phyloP scores from a whole-genome alignment of 1,139 yeast species.

The Scheffersomyces cryptocercus region DNA sequence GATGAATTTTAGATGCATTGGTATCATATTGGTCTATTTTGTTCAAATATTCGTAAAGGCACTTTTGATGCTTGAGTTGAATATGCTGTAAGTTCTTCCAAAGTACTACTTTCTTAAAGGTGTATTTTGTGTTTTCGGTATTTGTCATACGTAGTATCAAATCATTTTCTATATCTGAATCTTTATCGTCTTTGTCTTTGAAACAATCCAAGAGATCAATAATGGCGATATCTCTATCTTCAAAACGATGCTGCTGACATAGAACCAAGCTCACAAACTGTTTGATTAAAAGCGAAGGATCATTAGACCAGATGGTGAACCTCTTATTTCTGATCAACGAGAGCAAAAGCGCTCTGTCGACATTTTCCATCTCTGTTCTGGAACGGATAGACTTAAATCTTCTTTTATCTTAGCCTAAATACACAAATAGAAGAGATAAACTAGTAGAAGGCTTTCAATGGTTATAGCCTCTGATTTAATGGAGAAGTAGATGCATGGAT shows the following conservation, averaged over 20 bases:
- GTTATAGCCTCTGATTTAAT: too few relatives aligned
- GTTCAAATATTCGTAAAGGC: conserved; percentile 28
- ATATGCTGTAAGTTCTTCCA: conserved; percentile 28
- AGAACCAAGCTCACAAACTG: neutral
- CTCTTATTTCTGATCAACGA: conserved; percentile 6
- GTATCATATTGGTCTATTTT: conserved; percentile 34
- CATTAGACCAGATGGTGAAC: conserved; percentile 3
- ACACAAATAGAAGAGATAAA: too few relatives aligned
- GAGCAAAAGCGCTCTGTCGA: conserved; percentile 10
- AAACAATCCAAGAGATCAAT: conserved; percentile 18
- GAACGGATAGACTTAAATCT: too few relatives aligned
- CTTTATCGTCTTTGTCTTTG: neutral
- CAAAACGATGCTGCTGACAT: conserved; percentile 8
- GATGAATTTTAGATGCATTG: conserved; percentile 15
- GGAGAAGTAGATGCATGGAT: too few relatives aligned
- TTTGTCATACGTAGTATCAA: conserved; percentile 8
- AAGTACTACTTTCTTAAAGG: conserved; percentile 18
- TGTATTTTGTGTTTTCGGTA: conserved; percentile 2
- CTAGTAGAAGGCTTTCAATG: too few relatives aligned
- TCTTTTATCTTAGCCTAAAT: too few relatives aligned
- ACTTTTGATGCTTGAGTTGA: conserved; percentile 20
- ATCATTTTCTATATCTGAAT: neutral
- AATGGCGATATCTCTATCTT: conserved; percentile 11
- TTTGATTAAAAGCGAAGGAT: too few relatives aligned
- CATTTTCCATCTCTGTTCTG: conserved; percentile 4